Evolutionary conservation across 352 stramenopile genomes (phyloP), one percentile per base, ranked within the genome.

Genomic region (Stephanocyclus meneghinianus): DNA sequence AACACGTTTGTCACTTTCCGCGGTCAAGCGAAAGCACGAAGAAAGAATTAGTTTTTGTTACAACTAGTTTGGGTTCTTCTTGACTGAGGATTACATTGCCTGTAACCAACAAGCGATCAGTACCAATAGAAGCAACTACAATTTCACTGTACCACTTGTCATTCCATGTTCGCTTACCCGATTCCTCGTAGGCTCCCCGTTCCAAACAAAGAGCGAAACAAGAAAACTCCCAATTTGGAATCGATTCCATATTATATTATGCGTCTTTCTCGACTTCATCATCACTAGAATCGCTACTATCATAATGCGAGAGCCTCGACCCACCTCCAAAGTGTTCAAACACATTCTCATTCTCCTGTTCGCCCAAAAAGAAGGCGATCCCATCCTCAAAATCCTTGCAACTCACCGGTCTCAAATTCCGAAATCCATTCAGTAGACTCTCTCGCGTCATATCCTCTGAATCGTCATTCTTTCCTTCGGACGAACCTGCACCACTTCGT

Each of bases 311-410:
- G 11, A 72, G 73, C 40, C 55, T 71, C 10, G 35, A 57, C 8
- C 48, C 42, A 71, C 56, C 53, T 55, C 26, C n/a, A 40, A 71
- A 68, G 16, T 78, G 60, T 11, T 61, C 42, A 30, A 75, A 74
- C 15, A 40, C 15, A 26, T 21, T 71, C 42, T 64, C 57, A 26
- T 66, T 48, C 15, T 69, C 21, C 40, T 80, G 77, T 37, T 81
- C 67, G 55, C 73, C 77, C 40, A 78, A 50, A 57, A 81, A 84
- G 53, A 82, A 82, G 51, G 75, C 68, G 47, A 82, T 82, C 0
- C 75, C 75, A 56, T 74, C 50, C 29, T 80, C 73, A 67, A 91
- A 93, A 55, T 93, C 88, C 37, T 70, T 21, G 0, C 76, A 61
- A 35, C 47, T 74, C 0, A 91, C 85, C n/a, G 78, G 84, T 21